Evolutionary conservation across 2,329 filamentous ascomycete species (phyloP).

Genomic region (Ceratocystis albifundus): DNA sequence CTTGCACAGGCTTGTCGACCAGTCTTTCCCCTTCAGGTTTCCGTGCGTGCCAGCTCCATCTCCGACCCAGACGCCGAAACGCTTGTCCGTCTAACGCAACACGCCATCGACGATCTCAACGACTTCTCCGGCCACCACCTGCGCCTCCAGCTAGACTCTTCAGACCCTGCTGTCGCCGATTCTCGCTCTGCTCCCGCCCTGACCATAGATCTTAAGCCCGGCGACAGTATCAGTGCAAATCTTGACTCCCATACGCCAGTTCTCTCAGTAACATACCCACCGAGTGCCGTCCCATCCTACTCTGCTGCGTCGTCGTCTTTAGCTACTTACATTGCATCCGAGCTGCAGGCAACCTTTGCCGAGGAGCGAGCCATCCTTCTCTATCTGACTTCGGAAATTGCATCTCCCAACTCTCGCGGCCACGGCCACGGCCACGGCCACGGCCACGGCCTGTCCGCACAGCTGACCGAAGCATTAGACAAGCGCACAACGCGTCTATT

Average conservation of each 20-base stretch:
- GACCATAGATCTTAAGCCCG: conserved; percentile 57
- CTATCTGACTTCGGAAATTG: conserved; percentile 53
- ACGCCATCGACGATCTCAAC: conserved; percentile 74
- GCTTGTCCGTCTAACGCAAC: conserved; percentile 69
- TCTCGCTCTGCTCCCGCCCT: conserved; percentile 43
- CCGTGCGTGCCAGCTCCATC: conserved; percentile 57
- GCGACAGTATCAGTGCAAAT: conserved; percentile 45
- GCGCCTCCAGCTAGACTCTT: conserved; percentile 34
- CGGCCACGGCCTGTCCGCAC: conserved; percentile 38
- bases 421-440: conserved; percentile 36
- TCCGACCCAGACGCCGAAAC: conserved; percentile 56
- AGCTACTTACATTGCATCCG: conserved; percentile 64
- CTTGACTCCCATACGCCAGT: conserved; percentile 58
- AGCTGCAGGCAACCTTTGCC: conserved; percentile 65
- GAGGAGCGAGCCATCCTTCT: conserved; percentile 84
- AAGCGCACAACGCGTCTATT: conserved; percentile 73
- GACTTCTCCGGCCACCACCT: conserved; percentile 72
- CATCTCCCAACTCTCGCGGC: conserved; percentile 39
- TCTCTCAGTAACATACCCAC: conserved; percentile 66
- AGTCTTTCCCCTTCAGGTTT: conserved; percentile 75
- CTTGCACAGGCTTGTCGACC: conserved; percentile 62
- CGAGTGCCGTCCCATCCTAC: conserved; percentile 53
- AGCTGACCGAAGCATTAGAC: conserved; percentile 45
- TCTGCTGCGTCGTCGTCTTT: conserved; percentile 57
- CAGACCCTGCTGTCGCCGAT: conserved; percentile 21